Evolutionary conservation across 2,329 filamentous ascomycete species (phyloP).

Genomic region (Keithomyces neogunnii): DNA sequence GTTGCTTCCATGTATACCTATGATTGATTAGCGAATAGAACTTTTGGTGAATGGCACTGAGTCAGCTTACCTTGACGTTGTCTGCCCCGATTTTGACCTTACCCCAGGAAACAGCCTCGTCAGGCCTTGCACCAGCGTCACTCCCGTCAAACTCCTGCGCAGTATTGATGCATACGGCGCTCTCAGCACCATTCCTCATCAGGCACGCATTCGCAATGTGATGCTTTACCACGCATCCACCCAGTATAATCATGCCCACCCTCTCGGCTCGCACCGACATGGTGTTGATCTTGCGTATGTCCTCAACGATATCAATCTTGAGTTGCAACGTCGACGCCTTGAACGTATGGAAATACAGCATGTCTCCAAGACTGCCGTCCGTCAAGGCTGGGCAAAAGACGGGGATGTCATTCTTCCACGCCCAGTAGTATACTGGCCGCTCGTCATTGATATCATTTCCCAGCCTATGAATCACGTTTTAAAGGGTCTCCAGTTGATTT

Average conservation of each 20-base stretch:
- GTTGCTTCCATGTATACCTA: constrained; percentile 57
- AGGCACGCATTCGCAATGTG: constrained; percentile 96
- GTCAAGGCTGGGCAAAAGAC: constrained; percentile 96
- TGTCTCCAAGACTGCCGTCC: constrained; percentile 90
- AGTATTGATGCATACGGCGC: constrained; percentile 96
- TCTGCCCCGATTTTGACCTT: constrained; percentile 90
- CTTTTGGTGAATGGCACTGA: background rate
- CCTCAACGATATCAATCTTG: constrained; percentile 83
- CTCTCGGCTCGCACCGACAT: constrained; percentile 80
- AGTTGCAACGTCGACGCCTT: constrained; percentile 75
- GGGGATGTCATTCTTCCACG: constrained; percentile 91
- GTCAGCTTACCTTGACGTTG: constrained; percentile 66
- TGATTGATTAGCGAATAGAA: constrained; percentile 1
- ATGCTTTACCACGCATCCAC: constrained; percentile 93
- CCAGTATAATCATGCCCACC: constrained; percentile 90
- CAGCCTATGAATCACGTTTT: constrained; percentile 80
- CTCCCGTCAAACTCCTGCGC: constrained; percentile 96
- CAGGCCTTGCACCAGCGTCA: constrained; percentile 87
- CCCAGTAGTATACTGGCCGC: constrained; percentile 92
- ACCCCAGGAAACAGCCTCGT: constrained; percentile 97
- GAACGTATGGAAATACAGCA: constrained; percentile 98
- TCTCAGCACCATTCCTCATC: constrained; percentile 96
- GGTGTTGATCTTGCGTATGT: constrained; percentile 88
- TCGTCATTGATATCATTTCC: constrained; percentile 94
- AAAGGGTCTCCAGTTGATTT: constrained; percentile 93